Evolutionary conservation across 768 basidiomycete genomes (phyloP).

Genomic region (Atractiella rhizophila): DNA sequence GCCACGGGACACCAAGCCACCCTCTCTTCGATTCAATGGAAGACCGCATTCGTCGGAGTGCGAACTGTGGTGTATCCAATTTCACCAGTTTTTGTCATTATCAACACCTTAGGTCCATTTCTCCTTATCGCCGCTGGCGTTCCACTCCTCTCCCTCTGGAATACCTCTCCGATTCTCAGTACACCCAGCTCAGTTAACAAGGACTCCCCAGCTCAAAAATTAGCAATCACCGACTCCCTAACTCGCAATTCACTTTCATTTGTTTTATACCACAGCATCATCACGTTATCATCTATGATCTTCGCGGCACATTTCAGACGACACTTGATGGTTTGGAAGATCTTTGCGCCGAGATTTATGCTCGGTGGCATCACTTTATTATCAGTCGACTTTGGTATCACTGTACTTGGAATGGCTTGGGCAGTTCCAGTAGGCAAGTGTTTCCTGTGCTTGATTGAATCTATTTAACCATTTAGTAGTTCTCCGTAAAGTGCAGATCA

Average conservation of each 20-base stretch:
- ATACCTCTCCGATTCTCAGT: conserved; percentile 36
- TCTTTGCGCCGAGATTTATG: conserved; percentile 92
- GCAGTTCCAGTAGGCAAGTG: too few relatives aligned
- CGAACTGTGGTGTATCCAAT: conserved; percentile 42
- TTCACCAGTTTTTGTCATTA: conserved; percentile 42
- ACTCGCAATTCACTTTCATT: conserved; percentile 6
- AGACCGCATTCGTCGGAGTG: conserved; percentile 59
- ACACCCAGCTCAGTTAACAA: too few relatives aligned
- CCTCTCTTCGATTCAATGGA: conserved; percentile 81
- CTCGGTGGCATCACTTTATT: conserved; percentile 38
- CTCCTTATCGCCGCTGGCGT: conserved; percentile 39
- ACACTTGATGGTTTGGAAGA: conserved; percentile 49
- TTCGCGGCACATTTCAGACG: conserved; percentile 16
- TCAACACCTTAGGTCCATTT: conserved; percentile 54
- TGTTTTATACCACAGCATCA: conserved; percentile 10
- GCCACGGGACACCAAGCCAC: conserved; percentile 78
- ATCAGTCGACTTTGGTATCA: conserved; percentile 41
- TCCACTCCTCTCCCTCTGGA: conserved; percentile 60
- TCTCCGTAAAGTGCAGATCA: too few relatives aligned
- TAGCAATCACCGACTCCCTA: conserved; percentile 7
- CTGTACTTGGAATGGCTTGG: conserved; percentile 7
- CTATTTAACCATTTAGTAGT: too few relatives aligned
- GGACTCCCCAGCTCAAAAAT: conserved; percentile 25
- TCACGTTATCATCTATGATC: conserved; percentile 25
- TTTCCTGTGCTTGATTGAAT: too few relatives aligned